Conservation (phyloP, 306 rosid genomes). For the Cicer cuneatum region DNA sequence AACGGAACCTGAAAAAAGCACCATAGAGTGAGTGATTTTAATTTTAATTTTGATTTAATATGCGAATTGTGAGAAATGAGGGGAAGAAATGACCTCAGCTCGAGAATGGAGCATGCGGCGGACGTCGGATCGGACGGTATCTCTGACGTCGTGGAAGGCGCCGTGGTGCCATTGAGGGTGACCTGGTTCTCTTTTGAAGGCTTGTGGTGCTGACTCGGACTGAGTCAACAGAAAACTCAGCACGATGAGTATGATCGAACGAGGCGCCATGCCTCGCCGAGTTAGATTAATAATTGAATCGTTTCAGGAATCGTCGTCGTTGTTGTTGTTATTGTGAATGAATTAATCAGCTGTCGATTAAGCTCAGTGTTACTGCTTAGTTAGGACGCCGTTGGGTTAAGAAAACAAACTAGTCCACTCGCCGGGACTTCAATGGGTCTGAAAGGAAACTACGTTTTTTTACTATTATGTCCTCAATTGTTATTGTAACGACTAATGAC, state of each 20-base stretch:
- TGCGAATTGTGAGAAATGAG: neutral
- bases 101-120: slow-evolving; percentile 98
- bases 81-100: slow-evolving; percentile 72
- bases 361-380: slow-evolving; percentile 3
- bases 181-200: slow-evolving; percentile 74
- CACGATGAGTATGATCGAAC: slow-evolving; percentile 30
- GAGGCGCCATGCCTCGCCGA: slow-evolving; percentile 49
- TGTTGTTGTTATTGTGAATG: neutral
- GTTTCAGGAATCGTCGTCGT: neutral
- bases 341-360: slow-evolving; percentile 21
- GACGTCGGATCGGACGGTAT: slow-evolving; percentile 75
- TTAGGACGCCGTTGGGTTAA: neutral
- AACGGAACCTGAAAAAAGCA: slow-evolving; percentile 75
- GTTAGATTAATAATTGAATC: slow-evolving; percentile 23
- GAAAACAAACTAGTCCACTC: slow-evolving; percentile 22
- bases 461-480: slow-evolving; percentile 4
- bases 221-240: slow-evolving; percentile 59
- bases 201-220: slow-evolving; percentile 76
- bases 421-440: slow-evolving; percentile 34
- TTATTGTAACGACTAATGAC: neutral
- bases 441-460: neutral
- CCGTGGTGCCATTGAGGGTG: slow-evolving; percentile 97
- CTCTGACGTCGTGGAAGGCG: slow-evolving; percentile 91
- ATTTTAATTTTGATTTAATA: neutral
- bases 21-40: neutral